These are phyloP conservation scores for Annulohypoxylon maeteangense DNA, from an alignment of 495 filamentous ascomycete species.

Conservation along the genomic window DNA sequence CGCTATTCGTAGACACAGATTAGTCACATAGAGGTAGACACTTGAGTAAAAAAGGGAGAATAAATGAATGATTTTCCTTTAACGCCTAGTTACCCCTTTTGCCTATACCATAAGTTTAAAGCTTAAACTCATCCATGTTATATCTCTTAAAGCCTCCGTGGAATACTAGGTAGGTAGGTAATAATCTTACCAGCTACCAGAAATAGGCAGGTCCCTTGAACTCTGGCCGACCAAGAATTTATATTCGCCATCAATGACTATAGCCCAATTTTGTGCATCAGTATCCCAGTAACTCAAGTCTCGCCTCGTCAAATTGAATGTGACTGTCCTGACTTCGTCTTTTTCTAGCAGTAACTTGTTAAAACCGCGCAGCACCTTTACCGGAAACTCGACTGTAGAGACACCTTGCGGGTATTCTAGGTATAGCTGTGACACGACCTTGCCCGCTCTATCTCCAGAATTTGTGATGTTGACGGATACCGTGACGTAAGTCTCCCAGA, in stretches of 20 bases:
- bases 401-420: slow-evolving; percentile 73
- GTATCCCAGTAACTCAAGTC: slow-evolving; percentile 87
- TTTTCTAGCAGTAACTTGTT: slow-evolving; percentile 73
- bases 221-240: slow-evolving; percentile 58
- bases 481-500: slow-evolving; percentile 74
- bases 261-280: slow-evolving; percentile 82
- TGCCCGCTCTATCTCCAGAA: slow-evolving; percentile 70
- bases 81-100: neutral
- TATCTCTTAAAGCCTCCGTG: neutral
- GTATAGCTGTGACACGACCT: slow-evolving; percentile 87
- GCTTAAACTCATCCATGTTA: neutral
- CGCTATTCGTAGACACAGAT: neutral
- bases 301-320: slow-evolving; percentile 78
- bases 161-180: neutral
- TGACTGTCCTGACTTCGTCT: slow-evolving; percentile 67
- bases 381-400: slow-evolving; percentile 78
- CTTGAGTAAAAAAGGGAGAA: neutral
- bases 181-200: slow-evolving; percentile 49
- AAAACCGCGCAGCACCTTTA: slow-evolving; percentile 79
- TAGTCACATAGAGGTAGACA: neutral
- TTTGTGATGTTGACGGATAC: slow-evolving; percentile 77
- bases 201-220: slow-evolving; percentile 51
- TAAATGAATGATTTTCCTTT: neutral
- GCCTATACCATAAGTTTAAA: neutral
- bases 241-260: slow-evolving; percentile 63